Conservation (phyloP, 768 basidiomycete species). For the Termitomyces sp. region DNA sequence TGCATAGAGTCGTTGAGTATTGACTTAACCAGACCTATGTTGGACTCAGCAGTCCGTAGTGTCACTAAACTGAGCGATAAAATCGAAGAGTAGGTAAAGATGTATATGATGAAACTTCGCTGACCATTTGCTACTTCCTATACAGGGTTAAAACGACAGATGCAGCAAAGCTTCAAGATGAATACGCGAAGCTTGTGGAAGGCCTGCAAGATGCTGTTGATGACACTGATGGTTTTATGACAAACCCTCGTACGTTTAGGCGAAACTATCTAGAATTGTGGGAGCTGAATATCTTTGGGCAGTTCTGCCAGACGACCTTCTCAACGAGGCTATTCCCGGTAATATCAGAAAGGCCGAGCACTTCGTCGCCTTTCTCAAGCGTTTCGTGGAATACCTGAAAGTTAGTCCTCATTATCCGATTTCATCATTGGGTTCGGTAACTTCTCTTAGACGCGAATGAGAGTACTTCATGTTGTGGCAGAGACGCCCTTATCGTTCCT, state of each 20-base stretch:
- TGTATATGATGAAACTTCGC: not conserved
- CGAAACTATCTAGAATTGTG: not conserved
- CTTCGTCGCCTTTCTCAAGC: constrained; percentile 96
- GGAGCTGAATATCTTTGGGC: constrained; percentile 4
- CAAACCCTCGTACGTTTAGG: constrained; percentile 69
- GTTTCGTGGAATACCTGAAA: constrained; percentile 98
- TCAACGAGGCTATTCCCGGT: constrained; percentile 94
- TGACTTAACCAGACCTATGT: constrained; percentile 94
- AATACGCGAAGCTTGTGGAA: constrained; percentile 92
- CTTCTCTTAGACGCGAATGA: constrained; percentile 80
- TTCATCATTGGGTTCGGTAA: not conserved
- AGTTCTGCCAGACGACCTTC: constrained; percentile 92
- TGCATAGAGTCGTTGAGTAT: constrained; percentile 98
- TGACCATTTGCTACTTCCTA: constrained; percentile 1
- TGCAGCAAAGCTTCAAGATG: constrained; percentile 90
- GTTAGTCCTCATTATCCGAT: constrained; percentile 29
- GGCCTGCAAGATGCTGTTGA: constrained; percentile 77
- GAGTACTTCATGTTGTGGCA: constrained; percentile 97
- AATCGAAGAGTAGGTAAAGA: constrained; percentile 79
- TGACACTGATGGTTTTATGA: constrained; percentile 83
- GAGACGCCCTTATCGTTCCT: constrained; percentile 96
- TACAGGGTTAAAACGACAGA: constrained; percentile 91
- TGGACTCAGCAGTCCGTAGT: constrained; percentile 89
- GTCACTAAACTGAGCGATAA: constrained; percentile 82
- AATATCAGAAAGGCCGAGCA: constrained; percentile 99